These are phyloP conservation scores for Sugiyamaella lignohabitans DNA, from an alignment of 805 yeast species.

Conservation along the genomic window DNA sequence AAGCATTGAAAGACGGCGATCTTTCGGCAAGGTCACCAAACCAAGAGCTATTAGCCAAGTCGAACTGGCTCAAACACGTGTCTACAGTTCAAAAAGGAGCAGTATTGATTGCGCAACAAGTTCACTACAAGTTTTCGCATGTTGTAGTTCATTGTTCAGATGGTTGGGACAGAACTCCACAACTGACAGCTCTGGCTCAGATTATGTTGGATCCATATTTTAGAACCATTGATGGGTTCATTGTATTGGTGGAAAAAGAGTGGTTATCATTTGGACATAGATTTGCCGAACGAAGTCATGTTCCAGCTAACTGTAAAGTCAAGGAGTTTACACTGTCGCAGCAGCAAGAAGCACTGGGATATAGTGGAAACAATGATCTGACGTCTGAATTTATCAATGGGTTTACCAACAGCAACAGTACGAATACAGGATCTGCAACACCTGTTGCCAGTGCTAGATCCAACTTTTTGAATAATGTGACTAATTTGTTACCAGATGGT, in stretches of 20 bases:
- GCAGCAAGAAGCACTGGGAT: neutral
- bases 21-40: slow-evolving; percentile 45
- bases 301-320: neutral
- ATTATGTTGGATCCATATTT: slow-evolving; percentile 85
- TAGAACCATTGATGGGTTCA: slow-evolving; percentile 83
- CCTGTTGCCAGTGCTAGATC: neutral
- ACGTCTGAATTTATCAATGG: slow-evolving; percentile 54
- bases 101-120: slow-evolving; percentile 71
- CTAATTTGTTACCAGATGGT: neutral
- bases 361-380: neutral
- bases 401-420: neutral
- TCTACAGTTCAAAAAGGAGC: slow-evolving; percentile 65
- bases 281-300: slow-evolving; percentile 56
- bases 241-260: slow-evolving; percentile 80
- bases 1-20: slow-evolving; percentile 64
- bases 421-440: neutral
- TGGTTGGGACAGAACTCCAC: slow-evolving; percentile 98
- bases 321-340: neutral
- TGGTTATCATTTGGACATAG: slow-evolving; percentile 95
- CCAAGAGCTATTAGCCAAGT: slow-evolving; percentile 51
- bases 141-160: slow-evolving; percentile 90
- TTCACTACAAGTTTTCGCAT: slow-evolving; percentile 76
- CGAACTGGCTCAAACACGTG: slow-evolving; percentile 75
- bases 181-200: slow-evolving; percentile 75
- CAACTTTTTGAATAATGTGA: neutral